A percentile compares a stretch with the other conserved stretches of the same genome.
Conservation (phyloP, 1,139 yeast species). For the Lodderomyces margitis region DNA sequence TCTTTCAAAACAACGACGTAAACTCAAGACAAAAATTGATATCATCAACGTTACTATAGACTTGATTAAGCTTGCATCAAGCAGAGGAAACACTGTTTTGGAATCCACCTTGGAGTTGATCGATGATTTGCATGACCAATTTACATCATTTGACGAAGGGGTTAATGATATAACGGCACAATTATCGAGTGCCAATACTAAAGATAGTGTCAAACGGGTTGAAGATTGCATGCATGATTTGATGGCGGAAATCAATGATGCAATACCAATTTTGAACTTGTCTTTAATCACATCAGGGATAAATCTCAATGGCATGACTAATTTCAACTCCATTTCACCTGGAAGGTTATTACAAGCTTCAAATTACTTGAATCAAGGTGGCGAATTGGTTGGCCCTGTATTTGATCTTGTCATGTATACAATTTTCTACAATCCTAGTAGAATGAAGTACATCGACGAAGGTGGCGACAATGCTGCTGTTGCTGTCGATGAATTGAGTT, state of each 20-base stretch:
- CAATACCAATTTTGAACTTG: conserved; percentile 67
- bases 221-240: conserved; percentile 51
- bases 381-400: conserved; percentile 51
- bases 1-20: conserved; percentile 36
- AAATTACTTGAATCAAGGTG: conserved; percentile 28
- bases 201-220: conserved; percentile 46
- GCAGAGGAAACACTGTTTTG: conserved; percentile 68
- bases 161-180: conserved; percentile 33
- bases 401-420: conserved; percentile 62
- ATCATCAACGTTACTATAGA: conserved; percentile 71
- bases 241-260: conserved; percentile 57
- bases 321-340: conserved; percentile 57
- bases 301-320: conserved; percentile 48
- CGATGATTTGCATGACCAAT: conserved; percentile 54
- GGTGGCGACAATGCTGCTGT: conserved; percentile 10
- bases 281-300: conserved; percentile 73
- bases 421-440: conserved; percentile 61
- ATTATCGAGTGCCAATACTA: conserved; percentile 29
- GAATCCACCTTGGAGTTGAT: conserved; percentile 58
- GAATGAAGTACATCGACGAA: conserved; percentile 35
- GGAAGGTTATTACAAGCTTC: conserved; percentile 69
- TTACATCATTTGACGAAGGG: conserved; percentile 56
- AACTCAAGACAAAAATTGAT: conserved; percentile 58
- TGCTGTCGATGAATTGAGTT: conserved; percentile 25
- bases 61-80: conserved; percentile 63